Evolutionary conservation across 2,329 filamentous ascomycete genomes (phyloP).

Genomic region (Sporothrix euskadiensis): DNA sequence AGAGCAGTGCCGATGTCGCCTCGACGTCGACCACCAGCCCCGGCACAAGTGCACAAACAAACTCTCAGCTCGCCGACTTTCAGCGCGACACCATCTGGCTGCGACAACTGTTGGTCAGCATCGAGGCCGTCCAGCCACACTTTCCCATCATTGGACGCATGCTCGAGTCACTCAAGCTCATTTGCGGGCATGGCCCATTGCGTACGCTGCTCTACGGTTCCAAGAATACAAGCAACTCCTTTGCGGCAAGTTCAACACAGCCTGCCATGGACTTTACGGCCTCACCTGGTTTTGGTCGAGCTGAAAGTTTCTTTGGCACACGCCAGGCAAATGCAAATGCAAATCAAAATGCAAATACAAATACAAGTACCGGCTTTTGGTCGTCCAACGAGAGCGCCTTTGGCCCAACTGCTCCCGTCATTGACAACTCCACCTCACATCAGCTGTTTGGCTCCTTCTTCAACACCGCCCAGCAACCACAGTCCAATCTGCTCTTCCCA

Average conservation of each 20-base stretch:
- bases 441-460: neutral
- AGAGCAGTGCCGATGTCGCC: neutral
- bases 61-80: neutral
- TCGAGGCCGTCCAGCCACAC: slow-evolving; percentile 24
- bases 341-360: neutral
- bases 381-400: neutral
- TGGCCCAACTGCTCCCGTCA: neutral
- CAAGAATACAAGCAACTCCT: neutral
- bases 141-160: slow-evolving; percentile 28
- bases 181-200: slow-evolving; percentile 20
- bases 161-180: slow-evolving; percentile 23
- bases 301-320: neutral
- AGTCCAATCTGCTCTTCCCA: neutral
- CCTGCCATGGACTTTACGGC: neutral
- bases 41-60: neutral
- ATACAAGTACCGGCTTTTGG: neutral
- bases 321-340: neutral
- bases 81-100: slow-evolving; percentile 17
- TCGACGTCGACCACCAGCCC: neutral
- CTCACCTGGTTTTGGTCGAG: neutral
- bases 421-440: neutral
- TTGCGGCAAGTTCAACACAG: neutral
- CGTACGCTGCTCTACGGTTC: neutral
- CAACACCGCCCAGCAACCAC: neutral
- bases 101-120: slow-evolving; percentile 20